Conservation (phyloP, 768 basidiomycete species). For the Tephrocybe sp. region DNA sequence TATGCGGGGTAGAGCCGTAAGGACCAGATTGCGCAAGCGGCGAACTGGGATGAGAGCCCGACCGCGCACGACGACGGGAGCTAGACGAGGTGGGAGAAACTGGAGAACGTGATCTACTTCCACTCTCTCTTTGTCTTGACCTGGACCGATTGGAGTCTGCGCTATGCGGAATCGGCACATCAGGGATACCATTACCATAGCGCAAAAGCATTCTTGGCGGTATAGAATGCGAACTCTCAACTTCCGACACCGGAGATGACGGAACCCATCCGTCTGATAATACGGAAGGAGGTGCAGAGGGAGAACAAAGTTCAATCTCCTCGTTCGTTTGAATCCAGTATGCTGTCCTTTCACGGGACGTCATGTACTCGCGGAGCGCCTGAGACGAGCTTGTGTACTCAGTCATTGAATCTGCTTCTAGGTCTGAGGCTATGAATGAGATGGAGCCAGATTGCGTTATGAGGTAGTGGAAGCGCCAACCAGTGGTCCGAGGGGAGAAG, state of each 20-base stretch:
- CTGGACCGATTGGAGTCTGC: constrained; percentile 23
- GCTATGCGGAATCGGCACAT: constrained; percentile 58
- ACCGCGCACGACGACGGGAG: constrained; percentile 35
- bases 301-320: constrained; percentile 50
- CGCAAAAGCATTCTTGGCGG: constrained; percentile 76
- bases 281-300: constrained; percentile 56
- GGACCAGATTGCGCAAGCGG: constrained; percentile 27
- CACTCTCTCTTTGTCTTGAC: constrained; percentile 23
- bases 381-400: constrained; percentile 64
- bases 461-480: not conserved
- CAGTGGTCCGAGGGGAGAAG: constrained; percentile 9
- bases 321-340: constrained; percentile 57
- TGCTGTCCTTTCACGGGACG: constrained; percentile 60
- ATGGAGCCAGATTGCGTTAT: constrained; percentile 14
- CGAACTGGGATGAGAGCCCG: constrained; percentile 37
- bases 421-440: constrained; percentile 5
- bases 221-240: constrained; percentile 48
- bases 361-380: constrained; percentile 56
- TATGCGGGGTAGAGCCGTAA: constrained; percentile 20
- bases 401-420: constrained; percentile 49
- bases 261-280: constrained; percentile 41
- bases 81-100: constrained; percentile 25
- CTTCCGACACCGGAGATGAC: constrained; percentile 46
- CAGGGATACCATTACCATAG: constrained; percentile 63
- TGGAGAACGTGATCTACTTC: constrained; percentile 27